Evolutionary conservation across 2,329 filamentous ascomycete species (phyloP).

Genomic region (Phyllosticta paracitricarpa): DNA sequence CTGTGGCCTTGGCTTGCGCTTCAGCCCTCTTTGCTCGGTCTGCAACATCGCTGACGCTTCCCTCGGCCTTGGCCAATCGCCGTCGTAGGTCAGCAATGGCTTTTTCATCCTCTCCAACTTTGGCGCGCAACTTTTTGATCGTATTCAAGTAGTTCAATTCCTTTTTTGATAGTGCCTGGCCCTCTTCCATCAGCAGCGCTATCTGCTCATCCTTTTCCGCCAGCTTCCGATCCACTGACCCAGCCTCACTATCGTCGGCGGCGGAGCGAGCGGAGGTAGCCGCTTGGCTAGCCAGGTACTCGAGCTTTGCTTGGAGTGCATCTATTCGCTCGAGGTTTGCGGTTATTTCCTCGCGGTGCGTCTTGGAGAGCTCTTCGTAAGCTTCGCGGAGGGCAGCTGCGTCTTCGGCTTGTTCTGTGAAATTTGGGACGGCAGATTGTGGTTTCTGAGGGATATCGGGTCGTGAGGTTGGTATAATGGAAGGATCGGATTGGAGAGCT

Average conservation of each 20-base stretch:
- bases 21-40: conserved; percentile 53
- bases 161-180: conserved; percentile 73
- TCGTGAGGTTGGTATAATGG: not conserved
- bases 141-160: conserved; percentile 76
- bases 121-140: conserved; percentile 65
- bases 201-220: conserved; percentile 88
- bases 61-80: conserved; percentile 57
- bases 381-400: conserved; percentile 41
- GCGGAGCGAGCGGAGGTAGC: conserved; percentile 64
- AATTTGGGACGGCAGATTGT: not conserved
- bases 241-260: conserved; percentile 50
- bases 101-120: conserved; percentile 43
- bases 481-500: not conserved
- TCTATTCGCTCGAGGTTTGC: conserved; percentile 83
- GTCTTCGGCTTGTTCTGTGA: conserved; percentile 15
- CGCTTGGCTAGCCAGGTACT: conserved; percentile 74
- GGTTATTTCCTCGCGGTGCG: conserved; percentile 73
- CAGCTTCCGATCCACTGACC: conserved; percentile 65
- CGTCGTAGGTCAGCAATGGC: conserved; percentile 41
- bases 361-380: conserved; percentile 41
- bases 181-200: conserved; percentile 82
- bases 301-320: conserved; percentile 79
- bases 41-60: conserved; percentile 49
- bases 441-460: not conserved
- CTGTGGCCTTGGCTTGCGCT: conserved; percentile 45